Percentiles rank a stretch among this genome's conserved stretches.
Conservation (phyloP, 148 eudicot genomes). For the Camellia granthamiana region DNA sequence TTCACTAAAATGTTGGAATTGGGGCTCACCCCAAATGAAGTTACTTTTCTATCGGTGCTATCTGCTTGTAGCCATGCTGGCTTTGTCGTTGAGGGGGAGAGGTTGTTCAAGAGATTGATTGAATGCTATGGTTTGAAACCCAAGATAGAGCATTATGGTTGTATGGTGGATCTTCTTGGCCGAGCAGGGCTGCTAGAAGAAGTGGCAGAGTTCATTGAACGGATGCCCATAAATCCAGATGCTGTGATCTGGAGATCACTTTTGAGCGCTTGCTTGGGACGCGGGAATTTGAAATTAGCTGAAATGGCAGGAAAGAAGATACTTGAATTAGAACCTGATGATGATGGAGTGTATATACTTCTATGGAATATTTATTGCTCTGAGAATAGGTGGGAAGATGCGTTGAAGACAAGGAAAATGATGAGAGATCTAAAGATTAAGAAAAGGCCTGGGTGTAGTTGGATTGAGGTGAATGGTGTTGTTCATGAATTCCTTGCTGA, state of each 20-base stretch:
- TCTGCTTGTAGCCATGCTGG: conserved; percentile 45
- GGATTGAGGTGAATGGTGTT: conserved; percentile 39
- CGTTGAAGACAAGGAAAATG: conserved; percentile 27
- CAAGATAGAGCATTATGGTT: conserved; percentile 35
- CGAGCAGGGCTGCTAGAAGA: conserved; percentile 36
- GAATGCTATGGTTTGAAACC: conserved; percentile 22
- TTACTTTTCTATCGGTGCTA: conserved; percentile 34
- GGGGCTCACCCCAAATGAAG: conserved; percentile 29
- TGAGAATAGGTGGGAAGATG: conserved; percentile 31
- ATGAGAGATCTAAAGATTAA: conserved; percentile 42
- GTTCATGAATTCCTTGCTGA: conserved; percentile 42
- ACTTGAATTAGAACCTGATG: conserved; percentile 35
- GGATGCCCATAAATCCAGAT: conserved; percentile 39
- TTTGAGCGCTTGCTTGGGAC: conserved; percentile 29
- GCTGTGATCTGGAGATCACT: conserved; percentile 46
- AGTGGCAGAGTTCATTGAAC: conserved; percentile 26
- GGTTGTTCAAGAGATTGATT: conserved; percentile 26
- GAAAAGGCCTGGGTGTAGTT: conserved; percentile 44
- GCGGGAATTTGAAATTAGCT: conserved; percentile 29
- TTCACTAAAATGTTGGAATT: conserved; percentile 24
- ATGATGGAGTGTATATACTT: conserved; percentile 33
- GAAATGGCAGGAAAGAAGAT: conserved; percentile 35
- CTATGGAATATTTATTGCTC: conserved; percentile 29
- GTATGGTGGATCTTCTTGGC: conserved; percentile 39
- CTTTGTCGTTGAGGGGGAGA: conserved; percentile 26